A percentile compares a stretch with the other conserved stretches of the same genome.
Evolutionary conservation across 345 rosid genomes (phyloP).

Genomic region (Lepidium didymum): DNA sequence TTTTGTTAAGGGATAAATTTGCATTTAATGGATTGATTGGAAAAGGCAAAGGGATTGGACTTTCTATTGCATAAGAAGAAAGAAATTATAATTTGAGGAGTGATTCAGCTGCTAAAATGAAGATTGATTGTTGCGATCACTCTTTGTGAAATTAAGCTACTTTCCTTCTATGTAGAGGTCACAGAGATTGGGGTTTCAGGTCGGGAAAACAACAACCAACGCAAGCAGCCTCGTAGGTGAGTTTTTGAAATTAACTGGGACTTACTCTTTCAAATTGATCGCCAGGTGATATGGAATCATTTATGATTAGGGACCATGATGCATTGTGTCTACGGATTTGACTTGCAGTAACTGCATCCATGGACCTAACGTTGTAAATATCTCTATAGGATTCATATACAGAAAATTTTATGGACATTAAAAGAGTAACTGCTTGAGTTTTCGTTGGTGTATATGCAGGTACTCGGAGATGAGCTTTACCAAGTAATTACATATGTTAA

Average conservation of each 20-base stretch:
- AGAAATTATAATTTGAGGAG: not conserved
- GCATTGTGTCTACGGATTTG: not conserved
- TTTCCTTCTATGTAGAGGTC: conserved; percentile 3
- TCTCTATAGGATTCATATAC: not conserved
- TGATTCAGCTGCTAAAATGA: not conserved
- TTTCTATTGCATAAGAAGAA: not conserved
- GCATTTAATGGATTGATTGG: not conserved
- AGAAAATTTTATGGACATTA: not conserved
- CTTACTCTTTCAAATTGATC: not conserved
- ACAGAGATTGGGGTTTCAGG: conserved; percentile 4
- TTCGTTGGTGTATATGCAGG: conserved; percentile 19
- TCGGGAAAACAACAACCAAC: conserved; percentile 11
- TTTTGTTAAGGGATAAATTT: not conserved
- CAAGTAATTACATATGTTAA: conserved; percentile 8
- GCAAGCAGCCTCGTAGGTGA: conserved; percentile 32
- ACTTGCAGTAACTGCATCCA: not conserved
- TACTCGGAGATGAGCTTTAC: conserved; percentile 29
- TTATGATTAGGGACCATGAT: not conserved
- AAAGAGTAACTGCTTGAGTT: not conserved
- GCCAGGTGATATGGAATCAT: not conserved
- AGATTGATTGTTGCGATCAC: not conserved
- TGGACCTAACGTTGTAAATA: not conserved
- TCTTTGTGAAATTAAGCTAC: not conserved
- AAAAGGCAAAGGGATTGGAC: not conserved
- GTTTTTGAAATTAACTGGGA: not conserved